Base-by-base conservation (phyloP, 2,329 filamentous ascomycete species). In the Fusarium proliferatum region DNA sequence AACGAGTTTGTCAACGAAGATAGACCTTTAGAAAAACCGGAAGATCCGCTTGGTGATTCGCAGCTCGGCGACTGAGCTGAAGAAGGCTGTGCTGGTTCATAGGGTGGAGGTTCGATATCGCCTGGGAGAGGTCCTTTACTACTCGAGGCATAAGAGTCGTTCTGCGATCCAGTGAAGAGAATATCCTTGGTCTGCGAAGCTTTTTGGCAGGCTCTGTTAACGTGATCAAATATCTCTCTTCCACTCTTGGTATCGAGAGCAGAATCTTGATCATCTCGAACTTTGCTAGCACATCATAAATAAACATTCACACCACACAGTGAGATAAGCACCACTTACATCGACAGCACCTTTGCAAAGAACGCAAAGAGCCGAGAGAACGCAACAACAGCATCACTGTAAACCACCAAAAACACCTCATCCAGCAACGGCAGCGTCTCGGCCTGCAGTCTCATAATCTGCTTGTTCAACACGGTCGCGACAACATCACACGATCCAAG, bases 1-100 rank as follows among this genome's bases (percentile, higher is more conserved):
- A 83, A 81, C 0, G 81, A 80, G 28, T 79, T 77, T 5, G 79
- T 79, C 30, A 84, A 30, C 1, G 80, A 81, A 4, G 79, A 79
- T 30, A 80, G 28, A 1, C 76, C 71, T 26, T 75, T 76, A 3
- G 74, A 45, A 19, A 80, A 72, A 1, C 63, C 58, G 3, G 69
- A 77, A 9, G 60, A 56, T 17, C 68, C 67, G 16, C 55, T 60
- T 8, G 67, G 52, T 6, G 68, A 61, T 39, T 66, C 49, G 19
- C 63, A 17, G 10, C 51, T 42, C 0, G 66, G 55, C 3, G 69
- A 65, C 6, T 52, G 64, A 1, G 74, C 58, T n/a, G 64, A 69
- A 21, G 67, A 67, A 6, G 78, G 34, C 11, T 69, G 69, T 3
- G 59, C 42, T 17, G 56, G 48, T 55, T 78, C 71, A 28, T 80